Conservation (phyloP, 1,284 basidiomycete species). For the Ceratobasidium sp. region DNA sequence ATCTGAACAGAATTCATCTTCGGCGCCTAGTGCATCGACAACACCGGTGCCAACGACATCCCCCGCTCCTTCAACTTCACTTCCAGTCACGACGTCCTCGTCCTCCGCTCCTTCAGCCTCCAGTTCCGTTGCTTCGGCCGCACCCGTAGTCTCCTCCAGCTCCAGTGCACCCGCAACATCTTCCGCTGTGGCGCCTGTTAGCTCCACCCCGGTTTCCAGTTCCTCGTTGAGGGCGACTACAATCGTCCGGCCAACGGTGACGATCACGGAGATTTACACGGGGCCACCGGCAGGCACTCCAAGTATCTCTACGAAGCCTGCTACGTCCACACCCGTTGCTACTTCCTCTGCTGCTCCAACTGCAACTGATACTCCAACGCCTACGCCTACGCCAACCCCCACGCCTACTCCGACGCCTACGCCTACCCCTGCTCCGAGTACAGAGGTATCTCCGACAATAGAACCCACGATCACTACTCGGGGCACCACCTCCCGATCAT, state of each 20-base stretch:
- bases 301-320: background rate
- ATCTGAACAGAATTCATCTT: background rate
- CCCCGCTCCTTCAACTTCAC: conserved; percentile 8
- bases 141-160: background rate
- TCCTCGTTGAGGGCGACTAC: background rate
- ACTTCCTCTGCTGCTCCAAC: too few relatives aligned
- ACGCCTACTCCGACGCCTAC: too few relatives aligned
- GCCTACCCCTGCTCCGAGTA: background rate
- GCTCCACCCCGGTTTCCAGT: background rate
- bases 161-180: background rate
- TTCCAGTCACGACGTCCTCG: background rate
- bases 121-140: background rate
- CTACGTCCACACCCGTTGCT: background rate
- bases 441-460: background rate
- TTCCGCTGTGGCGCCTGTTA: background rate
- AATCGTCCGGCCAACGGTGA: conserved; percentile 23
- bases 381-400: conserved; percentile 17
- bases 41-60: conserved; percentile 25
- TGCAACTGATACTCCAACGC: too few relatives aligned
- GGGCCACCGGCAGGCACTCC: conserved; percentile 21
- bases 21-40: conserved; percentile 5
- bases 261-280: conserved; percentile 41
- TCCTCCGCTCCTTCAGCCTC: background rate
- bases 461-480: background rate
- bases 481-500: background rate